Evolutionary conservation across 768 basidiomycete genomes (phyloP), one percentile per base, ranked within the genome.

Genomic region (Boletus subcaerulescens): DNA sequence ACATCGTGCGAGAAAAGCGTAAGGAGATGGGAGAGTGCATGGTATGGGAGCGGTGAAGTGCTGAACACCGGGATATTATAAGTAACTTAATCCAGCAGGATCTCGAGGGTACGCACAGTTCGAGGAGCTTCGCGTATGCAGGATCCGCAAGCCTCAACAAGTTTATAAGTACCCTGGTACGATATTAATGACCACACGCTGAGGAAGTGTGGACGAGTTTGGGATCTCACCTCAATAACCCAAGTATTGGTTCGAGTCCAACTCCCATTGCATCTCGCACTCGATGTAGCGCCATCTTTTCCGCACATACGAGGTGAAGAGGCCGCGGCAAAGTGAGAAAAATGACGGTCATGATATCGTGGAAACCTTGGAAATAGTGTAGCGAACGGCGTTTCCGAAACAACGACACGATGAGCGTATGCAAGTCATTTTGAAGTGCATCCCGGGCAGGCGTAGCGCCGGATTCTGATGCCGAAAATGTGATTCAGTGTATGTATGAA

Each of bases 1-100:
- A 93, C 80, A 61, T 97, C 93, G 68, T 98, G 94, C 12, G 94
- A 85, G 73, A 98, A 93, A 31, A 96, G 80, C 0, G 93, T 96
- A 33, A 98, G 76, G 32, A 97, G 82, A 72, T 93, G 91, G 5
- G 93, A 91, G 17, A 98, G 80, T 0, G 93, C 91, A 66, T 88
- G 91, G 65, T 93, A 96, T 0, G 94, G 94, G 2, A 95, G 76
- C 0, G 89, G 90, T 0, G 89, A 82, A 26, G 78, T 81, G 49
- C 88, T 91, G 54, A 43, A 57, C 39, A 33, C 40, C 20, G 35
- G 43, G 35, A 59, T 15, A 45, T 5, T 47, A 13, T 50, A 38
- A 47, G 26, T 42, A 36, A 43, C 46, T 13, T 45, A 42, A 39
- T 29, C 10, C 14, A 35, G 26, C 4, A 50, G 2, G 32, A 41